Evolutionary conservation across 352 stramenopile genomes (phyloP).

Genomic region (Aphanomyces astaci): DNA sequence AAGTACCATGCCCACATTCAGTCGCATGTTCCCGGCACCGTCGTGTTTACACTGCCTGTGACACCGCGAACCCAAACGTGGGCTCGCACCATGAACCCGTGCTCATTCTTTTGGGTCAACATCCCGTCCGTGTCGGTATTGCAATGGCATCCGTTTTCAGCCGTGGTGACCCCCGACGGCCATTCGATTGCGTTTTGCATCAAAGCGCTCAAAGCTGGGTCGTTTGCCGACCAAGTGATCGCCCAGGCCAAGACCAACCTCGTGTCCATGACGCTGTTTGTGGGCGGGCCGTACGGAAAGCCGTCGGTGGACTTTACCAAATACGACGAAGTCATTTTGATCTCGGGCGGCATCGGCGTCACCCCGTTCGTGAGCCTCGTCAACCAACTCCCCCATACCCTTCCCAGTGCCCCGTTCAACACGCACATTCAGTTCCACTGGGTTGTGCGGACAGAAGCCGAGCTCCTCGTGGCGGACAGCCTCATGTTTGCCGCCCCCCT

Average conservation of each 20-base stretch:
- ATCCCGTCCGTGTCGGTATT: conserved; percentile 50
- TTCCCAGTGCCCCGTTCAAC: conserved; percentile 20
- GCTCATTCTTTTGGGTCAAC: conserved; percentile 67
- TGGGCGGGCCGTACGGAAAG: conserved; percentile 65
- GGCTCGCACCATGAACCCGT: conserved; percentile 42
- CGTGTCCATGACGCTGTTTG: conserved; percentile 32
- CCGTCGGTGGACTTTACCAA: conserved; percentile 48
- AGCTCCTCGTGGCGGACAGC: conserved; percentile 66
- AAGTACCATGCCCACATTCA: conserved; percentile 42
- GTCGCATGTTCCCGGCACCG: conserved; percentile 30
- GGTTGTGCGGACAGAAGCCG: conserved; percentile 46
- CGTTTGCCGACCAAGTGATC: conserved; percentile 40
- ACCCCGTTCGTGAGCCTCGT: conserved; percentile 67
- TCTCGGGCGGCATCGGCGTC: conserved; percentile 66
- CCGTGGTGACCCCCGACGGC: conserved; percentile 56
- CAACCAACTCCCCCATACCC: conserved; percentile 48
- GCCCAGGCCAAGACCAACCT: conserved; percentile 41
- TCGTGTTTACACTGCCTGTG: conserved; percentile 35
- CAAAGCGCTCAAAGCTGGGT: conserved; percentile 37
- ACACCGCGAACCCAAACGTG: conserved; percentile 51
- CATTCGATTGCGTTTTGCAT: conserved; percentile 74
- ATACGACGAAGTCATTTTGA: conserved; percentile 59
- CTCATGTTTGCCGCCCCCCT: conserved; percentile 43
- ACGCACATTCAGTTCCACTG: conserved; percentile 28
- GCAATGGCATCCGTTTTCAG: conserved; percentile 77